Evolutionary conservation across 116 monocot genomes (phyloP), one percentile per base, ranked within the genome.

Genomic region (Zostera marina): DNA sequence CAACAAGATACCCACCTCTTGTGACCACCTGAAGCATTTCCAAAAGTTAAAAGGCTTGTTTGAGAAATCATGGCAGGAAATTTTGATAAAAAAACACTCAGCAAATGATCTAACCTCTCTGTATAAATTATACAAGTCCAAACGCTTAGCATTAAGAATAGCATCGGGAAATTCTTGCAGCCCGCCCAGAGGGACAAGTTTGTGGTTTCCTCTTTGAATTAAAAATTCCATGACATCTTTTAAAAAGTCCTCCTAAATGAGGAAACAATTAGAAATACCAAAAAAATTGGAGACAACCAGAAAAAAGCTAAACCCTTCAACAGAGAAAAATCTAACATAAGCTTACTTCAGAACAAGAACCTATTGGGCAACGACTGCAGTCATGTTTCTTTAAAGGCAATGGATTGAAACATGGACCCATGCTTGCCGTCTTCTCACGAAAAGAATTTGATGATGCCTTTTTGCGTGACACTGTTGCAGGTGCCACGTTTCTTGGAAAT

Each of bases 131-230:
- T 79, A 85, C 44, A 94, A 67, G 64, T 94, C 93, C 13, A 94
- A 71, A 9, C 93, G 93, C 69, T 88, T 94, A 13, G 88, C 84
- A 54, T 94, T 94, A 41, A 94, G 84, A 69, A 94, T 79, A 8
- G 84, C 93, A 71, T 88, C 93, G 59, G 93, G 93, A 80, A 94
- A 94, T 53, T 94, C 93, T 13, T 88, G 70, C 14, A 94, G 61
- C 59, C 93, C 93, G 47, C 93, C 93, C 24, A 81, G 93, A 14
- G 93, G 93, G 11, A 94, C 83, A 54, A 94, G 88, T 32, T 84
- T 69, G 17, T 44, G 81, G 60, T 94, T 88, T 4, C 93, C 93
- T 52, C 88, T 78, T 24, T 68, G 75, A 53, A 94, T 67, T 56
- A 94, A 55, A 67, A 94, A 94, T 41, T 88, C 76, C 81, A 94